Base-by-base conservation (phyloP, 2,329 filamentous ascomycete genomes). In the Paraconiothyrium brasiliense region DNA sequence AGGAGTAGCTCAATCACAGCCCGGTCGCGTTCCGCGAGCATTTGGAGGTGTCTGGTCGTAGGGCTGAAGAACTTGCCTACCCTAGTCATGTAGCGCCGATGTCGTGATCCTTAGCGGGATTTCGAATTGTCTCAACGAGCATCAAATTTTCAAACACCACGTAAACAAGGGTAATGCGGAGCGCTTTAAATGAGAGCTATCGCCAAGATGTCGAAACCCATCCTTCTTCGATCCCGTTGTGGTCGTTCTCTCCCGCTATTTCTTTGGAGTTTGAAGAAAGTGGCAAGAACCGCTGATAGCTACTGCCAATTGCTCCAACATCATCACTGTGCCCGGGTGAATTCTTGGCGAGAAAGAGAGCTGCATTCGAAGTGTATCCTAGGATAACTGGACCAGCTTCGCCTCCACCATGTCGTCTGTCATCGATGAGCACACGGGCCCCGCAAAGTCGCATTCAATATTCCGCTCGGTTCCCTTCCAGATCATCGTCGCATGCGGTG, bases 381-480 rank as follows among this genome's bases (percentile, higher is more conserved):
- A 11, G 48, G 30, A 20, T 35, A 20, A 20, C 20, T 20, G 3
- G 32, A 22, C 14, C 34, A 14, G 35, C 13, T 54, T 24, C 43
- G 2, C 6, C 22, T 3, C 2, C 39, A 10, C 14, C 16, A 55
- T 55, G 52, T 44, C 39, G 24, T 55, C 39, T 8, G 14, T 46
- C n/a, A 49, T 16, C n/a, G 37, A 44, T 9, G 39, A 55, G 52
- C 39, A 39, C 13, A 24, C 55, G 32, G 67, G 59, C 60, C 64
- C 67, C 5, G 55, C 67, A 9, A 70, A 68, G 39, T 59, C 61
- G n/a, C 64, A 62, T 24, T 73, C 71, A 6, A 68, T 73, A 47
- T 71, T 72, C 48, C 73, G 73, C 16, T 76, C 74, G 6, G 72
- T 76, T 0, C 72, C 73, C 20, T 76, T 76, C 58, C 70, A 76